These are phyloP conservation scores for Speleostelium caveatum DNA, from an alignment of 78 protist genomes.

Conservation along the genomic window DNA sequence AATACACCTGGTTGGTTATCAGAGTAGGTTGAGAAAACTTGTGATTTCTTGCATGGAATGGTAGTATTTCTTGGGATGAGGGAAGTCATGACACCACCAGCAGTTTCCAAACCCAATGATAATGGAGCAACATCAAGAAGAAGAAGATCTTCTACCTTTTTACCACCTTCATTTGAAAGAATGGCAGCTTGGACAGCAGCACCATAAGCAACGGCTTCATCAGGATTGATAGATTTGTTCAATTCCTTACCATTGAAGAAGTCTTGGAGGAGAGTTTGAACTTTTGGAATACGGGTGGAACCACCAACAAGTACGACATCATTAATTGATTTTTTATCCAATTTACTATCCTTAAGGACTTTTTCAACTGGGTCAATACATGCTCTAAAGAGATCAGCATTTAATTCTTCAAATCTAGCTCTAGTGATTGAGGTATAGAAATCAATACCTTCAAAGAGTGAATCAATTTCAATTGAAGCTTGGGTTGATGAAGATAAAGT, in stretches of 20 bases:
- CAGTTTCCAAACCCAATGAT: constrained; percentile 97
- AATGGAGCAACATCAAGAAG: constrained; percentile 97
- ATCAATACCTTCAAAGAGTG: constrained; percentile 93
- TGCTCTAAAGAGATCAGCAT: constrained; percentile 86
- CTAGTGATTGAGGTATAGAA: constrained; percentile 91
- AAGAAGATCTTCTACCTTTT: constrained; percentile 79
- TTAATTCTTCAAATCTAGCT: constrained; percentile 95
- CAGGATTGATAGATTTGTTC: constrained; percentile 94
- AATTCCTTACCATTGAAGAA: constrained; percentile 95
- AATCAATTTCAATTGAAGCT: constrained; percentile 93
- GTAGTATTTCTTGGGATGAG: constrained; percentile 95
- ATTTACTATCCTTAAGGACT: constrained; percentile 90
- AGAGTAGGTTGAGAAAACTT: constrained; percentile 98
- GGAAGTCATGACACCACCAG: constrained; percentile 97
- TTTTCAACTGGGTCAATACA: constrained; percentile 88
- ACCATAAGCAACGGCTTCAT: constrained; percentile 95
- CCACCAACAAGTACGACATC: constrained; percentile 97
- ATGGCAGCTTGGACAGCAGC: constrained; percentile 96
- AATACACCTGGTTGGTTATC: constrained; percentile 96
- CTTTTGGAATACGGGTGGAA: constrained; percentile 96
- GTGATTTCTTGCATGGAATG: constrained; percentile 93
- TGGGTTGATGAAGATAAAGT: constrained; percentile 90
- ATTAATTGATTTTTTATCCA: constrained; percentile 86
- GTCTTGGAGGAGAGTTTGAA: constrained; percentile 91
- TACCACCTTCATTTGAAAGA: constrained; percentile 92